These are phyloP conservation scores for Pachysolen tannophilus DNA, from an alignment of 805 yeast species.

Conservation along the genomic window DNA sequence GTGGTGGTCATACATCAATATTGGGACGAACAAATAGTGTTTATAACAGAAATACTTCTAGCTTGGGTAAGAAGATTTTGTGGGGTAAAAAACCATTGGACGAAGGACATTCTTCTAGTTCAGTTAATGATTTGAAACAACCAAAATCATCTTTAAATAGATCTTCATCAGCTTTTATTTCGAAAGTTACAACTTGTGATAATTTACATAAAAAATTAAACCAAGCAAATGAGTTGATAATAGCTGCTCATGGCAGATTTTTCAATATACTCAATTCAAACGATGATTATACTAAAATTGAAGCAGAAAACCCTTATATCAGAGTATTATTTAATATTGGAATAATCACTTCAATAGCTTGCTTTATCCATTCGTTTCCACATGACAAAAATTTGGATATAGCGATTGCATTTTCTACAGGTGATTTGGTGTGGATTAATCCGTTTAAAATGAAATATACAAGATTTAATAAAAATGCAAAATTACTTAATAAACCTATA, in stretches of 20 bases:
- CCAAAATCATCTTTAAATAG: constrained; percentile 24
- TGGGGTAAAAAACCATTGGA: no score
- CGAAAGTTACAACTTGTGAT: constrained; percentile 23
- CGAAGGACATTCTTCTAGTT: no score
- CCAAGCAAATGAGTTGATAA: constrained; percentile 24
- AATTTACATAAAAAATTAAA: constrained; percentile 19
- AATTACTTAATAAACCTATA: constrained; percentile 32
- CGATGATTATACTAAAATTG: constrained; percentile 28
- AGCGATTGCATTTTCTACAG: constrained; percentile 54
- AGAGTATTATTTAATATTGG: constrained; percentile 30
- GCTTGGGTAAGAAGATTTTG: no score
- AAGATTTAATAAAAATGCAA: constrained; percentile 44
- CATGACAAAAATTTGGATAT: constrained; percentile 36
- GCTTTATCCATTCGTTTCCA: constrained; percentile 19
- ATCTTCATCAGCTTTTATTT: constrained; percentile 26
- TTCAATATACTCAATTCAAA: constrained; percentile 37
- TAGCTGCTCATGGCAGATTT: constrained; percentile 42
- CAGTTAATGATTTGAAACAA: constrained; percentile 15
- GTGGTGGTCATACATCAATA: no score
- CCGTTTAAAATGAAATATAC: constrained; percentile 39
- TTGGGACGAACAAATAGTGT: no score
- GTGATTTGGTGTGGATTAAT: constrained; percentile 60
- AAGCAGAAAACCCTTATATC: constrained; percentile 34
- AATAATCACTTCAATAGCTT: constrained; percentile 31
- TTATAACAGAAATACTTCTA: no score